Base-by-base conservation (phyloP, 805 yeast species). In the Saccharomycopsis amapae region DNA sequence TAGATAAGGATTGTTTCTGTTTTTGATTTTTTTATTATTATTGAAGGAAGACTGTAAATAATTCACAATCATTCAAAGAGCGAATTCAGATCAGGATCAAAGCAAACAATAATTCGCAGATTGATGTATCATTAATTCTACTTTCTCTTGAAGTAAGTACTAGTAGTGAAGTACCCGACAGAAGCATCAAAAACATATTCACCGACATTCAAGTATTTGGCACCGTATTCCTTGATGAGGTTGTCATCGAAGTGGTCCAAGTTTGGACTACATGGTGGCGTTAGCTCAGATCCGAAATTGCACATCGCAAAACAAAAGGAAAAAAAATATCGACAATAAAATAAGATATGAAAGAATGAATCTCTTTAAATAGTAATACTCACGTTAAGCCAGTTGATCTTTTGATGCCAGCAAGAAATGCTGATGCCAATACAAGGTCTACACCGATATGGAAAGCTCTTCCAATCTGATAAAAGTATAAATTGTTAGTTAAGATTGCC, bases 171-270 rank as follows among this genome's bases (percentile, higher is more conserved):
- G 53, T 77, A 69, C 3, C 84, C 81, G 9, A 83, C 81, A 18
- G 82, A 68, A 45, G 76, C 73, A 58, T 88, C 96, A 53, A 81
- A 79, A 2, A 83, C 65, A 62, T 79, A 78, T 58, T 93, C 98
- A n/a, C 98, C 98, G 24, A 81, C 59, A 43, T 78, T 83, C 52
- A 93, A 71, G 60, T 89, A 93, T 58, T 78, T 81, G 30, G 66
- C 65, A 4, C 81, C 67, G 55, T 78, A 79, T 32, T 67, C 65
- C 53, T 70, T 71, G 4, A 75, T 62, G 5, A 74, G 73, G 17
- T 66, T 63, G 45, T 71, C 68, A 10, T 64, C 63, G 17, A 79
- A 56, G 1, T 62, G 38, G 10, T 74, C 75, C 10, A 75, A 53
- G 55, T 81, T 75, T 30, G 81, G 79, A 1, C 47, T 44, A 9